Conservation (phyloP, 2,329 filamentous ascomycete genomes). For the Daldinia eschscholtzii region DNA sequence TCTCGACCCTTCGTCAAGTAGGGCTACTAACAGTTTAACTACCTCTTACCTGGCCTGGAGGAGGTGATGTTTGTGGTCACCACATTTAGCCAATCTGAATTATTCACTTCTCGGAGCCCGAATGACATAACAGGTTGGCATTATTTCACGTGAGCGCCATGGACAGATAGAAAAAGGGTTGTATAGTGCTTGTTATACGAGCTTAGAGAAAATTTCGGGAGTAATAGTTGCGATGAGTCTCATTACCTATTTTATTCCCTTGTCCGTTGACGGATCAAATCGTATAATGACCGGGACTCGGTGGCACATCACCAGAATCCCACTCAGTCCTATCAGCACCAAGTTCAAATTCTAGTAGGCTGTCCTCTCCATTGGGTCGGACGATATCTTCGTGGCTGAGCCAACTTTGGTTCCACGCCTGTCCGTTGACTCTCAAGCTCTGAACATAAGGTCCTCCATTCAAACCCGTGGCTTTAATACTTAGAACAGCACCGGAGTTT, state of each 20-base stretch:
- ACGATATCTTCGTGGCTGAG: conserved; percentile 65
- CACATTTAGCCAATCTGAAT: no score
- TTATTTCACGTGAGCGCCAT: no score
- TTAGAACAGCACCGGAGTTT: conserved; percentile 57
- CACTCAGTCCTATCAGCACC: conserved; percentile 56
- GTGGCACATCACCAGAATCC: conserved; percentile 65
- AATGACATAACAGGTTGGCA: no score
- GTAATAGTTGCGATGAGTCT: background rate
- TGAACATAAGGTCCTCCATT: conserved; percentile 65
- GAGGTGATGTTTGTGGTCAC: no score
- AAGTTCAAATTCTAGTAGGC: conserved; percentile 62
- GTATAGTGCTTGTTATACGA: background rate
- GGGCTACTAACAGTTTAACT: background rate
- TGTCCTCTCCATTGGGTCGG: conserved; percentile 54
- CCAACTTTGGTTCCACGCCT: conserved; percentile 67
- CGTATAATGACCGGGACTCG: conserved; percentile 54
- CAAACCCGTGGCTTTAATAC: conserved; percentile 61
- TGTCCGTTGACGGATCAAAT: conserved; percentile 2
- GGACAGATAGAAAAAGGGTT: no score
- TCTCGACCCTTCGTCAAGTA: background rate
- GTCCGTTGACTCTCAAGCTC: conserved; percentile 64
- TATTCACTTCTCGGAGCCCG: no score
- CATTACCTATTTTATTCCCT: background rate
- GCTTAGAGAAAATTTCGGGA: background rate
- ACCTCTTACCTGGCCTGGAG: no score